Conservation (phyloP, 2,329 filamentous ascomycete species). For the Tolypocladium capitatum region DNA sequence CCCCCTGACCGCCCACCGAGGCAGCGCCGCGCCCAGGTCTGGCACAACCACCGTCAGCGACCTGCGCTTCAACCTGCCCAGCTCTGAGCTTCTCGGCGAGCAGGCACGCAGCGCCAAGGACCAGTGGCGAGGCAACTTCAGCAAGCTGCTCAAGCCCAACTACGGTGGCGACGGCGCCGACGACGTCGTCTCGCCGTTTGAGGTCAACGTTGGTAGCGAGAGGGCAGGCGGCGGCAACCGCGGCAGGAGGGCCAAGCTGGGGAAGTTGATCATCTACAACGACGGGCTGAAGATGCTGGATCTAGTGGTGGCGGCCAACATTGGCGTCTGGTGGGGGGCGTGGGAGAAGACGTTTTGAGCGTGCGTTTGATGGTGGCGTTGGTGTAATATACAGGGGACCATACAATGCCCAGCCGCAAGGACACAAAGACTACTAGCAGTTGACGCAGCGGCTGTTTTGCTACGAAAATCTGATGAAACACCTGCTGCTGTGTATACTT, state of each 20-base stretch:
- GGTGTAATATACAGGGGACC: neutral
- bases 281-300: conserved; percentile 95
- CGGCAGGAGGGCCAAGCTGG: conserved; percentile 81
- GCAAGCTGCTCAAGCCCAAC: conserved; percentile 23
- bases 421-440: neutral
- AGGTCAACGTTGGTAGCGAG: conserved; percentile 68
- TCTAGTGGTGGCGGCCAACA: conserved; percentile 76
- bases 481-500: neutral
- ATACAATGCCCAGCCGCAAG: neutral
- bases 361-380: neutral
- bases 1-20: conserved; percentile 26
- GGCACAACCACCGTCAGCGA: conserved; percentile 52
- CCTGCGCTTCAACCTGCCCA: conserved; percentile 78
- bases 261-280: conserved; percentile 79
- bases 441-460: neutral
- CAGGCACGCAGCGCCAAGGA: conserved; percentile 17
- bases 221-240: conserved; percentile 74
- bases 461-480: neutral
- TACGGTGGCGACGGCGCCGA: conserved; percentile 19
- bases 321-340: conserved; percentile 86
- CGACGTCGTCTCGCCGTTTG: conserved; percentile 33
- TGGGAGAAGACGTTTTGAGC: conserved; percentile 48
- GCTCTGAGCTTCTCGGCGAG: conserved; percentile 32
- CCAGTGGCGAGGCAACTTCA: conserved; percentile 28
- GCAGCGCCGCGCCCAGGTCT: conserved; percentile 15